Conservation (phyloP, 202 grass and related monocot genomes). For the Schoenoplectus triqueter region DNA sequence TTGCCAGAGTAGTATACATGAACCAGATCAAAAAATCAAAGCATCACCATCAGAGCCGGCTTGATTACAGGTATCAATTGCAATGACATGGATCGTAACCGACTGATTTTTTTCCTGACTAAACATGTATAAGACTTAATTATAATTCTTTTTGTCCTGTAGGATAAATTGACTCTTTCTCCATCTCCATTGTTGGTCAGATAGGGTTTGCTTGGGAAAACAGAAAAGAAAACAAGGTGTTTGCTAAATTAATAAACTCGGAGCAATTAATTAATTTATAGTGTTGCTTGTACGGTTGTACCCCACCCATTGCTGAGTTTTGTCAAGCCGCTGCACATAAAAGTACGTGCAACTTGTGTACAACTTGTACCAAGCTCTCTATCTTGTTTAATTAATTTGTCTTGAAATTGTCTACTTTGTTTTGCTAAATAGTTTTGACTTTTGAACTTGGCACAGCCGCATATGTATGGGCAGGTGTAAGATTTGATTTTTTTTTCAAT, state of each 20-base stretch:
- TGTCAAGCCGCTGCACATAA: background rate
- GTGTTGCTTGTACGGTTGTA: background rate
- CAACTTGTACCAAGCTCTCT: background rate
- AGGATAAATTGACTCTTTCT: conserved; percentile 5
- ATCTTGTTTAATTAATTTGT: background rate
- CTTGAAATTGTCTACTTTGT: conserved; percentile 10
- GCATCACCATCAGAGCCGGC: background rate
- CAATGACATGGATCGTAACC: background rate
- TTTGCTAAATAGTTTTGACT: conserved; percentile 17
- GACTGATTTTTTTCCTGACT: background rate
- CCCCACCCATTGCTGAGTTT: background rate
- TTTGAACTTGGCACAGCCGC: background rate
- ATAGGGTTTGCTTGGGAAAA: conserved; percentile 14
- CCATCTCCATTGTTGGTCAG: background rate
- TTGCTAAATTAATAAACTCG: background rate
- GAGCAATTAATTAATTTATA: conserved; percentile 21
- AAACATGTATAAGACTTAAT: background rate
- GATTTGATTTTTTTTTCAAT: background rate
- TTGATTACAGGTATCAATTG: conserved; percentile 3
- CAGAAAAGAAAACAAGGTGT: background rate
- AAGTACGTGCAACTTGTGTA: conserved; percentile 29
- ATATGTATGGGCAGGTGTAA: background rate
- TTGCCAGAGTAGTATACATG: background rate
- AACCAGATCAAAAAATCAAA: background rate
- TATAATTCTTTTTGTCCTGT: background rate